phyloP scores from a whole-genome alignment of 140 eudicot genomes.

The Artemisia princeps region DNA sequence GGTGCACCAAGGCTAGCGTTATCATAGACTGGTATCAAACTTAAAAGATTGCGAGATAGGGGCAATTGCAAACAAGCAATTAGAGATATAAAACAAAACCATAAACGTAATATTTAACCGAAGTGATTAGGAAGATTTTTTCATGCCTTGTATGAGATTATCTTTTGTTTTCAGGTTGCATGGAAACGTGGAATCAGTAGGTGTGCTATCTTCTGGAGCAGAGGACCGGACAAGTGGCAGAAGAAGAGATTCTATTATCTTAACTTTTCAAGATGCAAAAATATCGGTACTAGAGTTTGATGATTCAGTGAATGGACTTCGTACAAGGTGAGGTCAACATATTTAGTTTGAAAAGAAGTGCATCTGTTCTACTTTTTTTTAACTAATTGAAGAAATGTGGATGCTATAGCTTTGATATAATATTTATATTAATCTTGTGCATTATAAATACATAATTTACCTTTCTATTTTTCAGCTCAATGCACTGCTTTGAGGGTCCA shows the following conservation, averaged over 20 bases:
- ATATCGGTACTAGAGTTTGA: conserved; percentile 87
- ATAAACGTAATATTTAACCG: not conserved
- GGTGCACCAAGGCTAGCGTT: too few species aligned
- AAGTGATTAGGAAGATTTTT: not conserved
- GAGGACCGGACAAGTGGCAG: conserved; percentile 54
- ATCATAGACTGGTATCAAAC: not conserved
- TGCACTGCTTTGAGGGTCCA: conserved; percentile 99
- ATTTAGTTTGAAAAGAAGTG: not conserved
- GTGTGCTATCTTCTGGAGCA: conserved; percentile 54
- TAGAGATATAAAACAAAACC: not conserved
- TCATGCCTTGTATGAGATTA: conserved; percentile 6
- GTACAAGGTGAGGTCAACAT: conserved; percentile 53
- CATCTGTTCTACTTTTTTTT: not conserved
- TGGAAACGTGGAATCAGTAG: conserved; percentile 82
- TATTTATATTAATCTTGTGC: not conserved
- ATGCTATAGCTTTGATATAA: not conserved
- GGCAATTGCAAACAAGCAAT: conserved; percentile 1
- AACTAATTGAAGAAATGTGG: not conserved
- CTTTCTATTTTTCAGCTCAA: conserved; percentile 47
- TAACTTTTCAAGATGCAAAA: conserved; percentile 84
- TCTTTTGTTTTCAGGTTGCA: conserved; percentile 58
- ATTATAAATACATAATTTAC: not conserved
- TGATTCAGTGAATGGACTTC: conserved; percentile 78
- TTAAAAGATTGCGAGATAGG: not conserved
- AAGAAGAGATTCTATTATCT: conserved; percentile 84